Evolutionary conservation across 78 protist genomes (phyloP), one percentile per base, ranked within the genome.

Genomic region (Pigoraptor vietnamica): DNA sequence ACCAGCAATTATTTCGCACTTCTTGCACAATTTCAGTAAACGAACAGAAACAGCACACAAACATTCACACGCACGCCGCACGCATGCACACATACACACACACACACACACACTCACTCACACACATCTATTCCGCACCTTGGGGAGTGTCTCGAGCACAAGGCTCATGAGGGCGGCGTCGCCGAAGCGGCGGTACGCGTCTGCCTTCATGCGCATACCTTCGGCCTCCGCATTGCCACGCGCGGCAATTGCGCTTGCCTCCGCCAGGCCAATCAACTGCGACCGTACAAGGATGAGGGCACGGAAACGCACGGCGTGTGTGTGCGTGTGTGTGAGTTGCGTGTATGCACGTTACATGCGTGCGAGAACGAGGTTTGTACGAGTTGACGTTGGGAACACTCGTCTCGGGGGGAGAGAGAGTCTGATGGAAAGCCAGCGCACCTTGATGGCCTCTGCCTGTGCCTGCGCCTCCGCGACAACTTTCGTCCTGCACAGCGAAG

Each of bases 91-190:
- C 23, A 19, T 79, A 1, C 21, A 25, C 34, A 19, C 21, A 79
- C 83, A 14, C 21, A 79, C 67, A 48, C 67, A 48, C 67, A 6
- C 67, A 48, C 67, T 48, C 83, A 25, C 83, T 1, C 67, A 48
- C 67, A 14, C 67, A 6, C 29, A 48, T 21, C 6, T 48, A 48
- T 48, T 21, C 67, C 83, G 83, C 29, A 87, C 37, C 90, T 88
- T 88, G 36, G 90, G 90, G 48, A 88, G 67, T 2, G 81, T 48
- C 38, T 39, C 81, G 35, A 88, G 37, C 82, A 88, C 81, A 25
- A 88, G 2, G 38, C 29, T 33, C 37, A 33, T 37, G 38, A n/a
- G 1, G 81, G 90, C 90, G 38, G 67, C 81, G 37, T 88, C 35
- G 21, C 81, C 90, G 81, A 37, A 88, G n/a, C 32, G 37, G 29